phyloP scores from a whole-genome alignment of 208 protist species.

The Strigomonas culicis region DNA sequence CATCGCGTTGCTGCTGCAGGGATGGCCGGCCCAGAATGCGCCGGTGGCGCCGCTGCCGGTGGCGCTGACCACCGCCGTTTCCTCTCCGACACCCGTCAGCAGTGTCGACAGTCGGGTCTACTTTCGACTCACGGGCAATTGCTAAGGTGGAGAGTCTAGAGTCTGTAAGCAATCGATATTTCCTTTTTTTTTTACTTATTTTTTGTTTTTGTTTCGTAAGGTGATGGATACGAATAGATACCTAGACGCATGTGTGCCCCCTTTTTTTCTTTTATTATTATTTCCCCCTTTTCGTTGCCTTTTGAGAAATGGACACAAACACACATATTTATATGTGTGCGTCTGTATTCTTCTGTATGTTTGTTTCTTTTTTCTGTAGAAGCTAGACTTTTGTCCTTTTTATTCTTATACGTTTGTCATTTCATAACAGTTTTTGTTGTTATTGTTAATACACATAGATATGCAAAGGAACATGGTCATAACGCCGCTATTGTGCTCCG shows the following conservation, averaged over 20 bases:
- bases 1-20: constrained; percentile 45
- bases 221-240: no score
- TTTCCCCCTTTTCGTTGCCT: constrained; percentile 12
- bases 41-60: not conserved
- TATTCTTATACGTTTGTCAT: no score
- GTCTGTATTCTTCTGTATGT: not conserved
- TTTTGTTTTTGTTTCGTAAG: not conserved
- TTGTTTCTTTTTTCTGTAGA: not conserved
- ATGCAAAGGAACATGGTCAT: no score
- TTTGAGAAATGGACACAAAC: not conserved
- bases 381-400: not conserved
- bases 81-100: not conserved
- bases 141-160: not conserved
- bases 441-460: constrained; percentile 10
- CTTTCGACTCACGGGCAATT: constrained; percentile 62
- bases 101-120: constrained; percentile 24
- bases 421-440: not conserved
- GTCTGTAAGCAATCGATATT: not conserved
- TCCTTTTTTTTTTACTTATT: not conserved
- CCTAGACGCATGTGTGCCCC: not conserved
- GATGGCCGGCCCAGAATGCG: not conserved
- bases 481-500: no score
- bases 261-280: constrained; percentile 4
- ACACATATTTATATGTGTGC: not conserved
- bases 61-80: not conserved